phyloP scores from a whole-genome alignment of 495 filamentous ascomycete genomes.

The Xylaria telfairii region DNA sequence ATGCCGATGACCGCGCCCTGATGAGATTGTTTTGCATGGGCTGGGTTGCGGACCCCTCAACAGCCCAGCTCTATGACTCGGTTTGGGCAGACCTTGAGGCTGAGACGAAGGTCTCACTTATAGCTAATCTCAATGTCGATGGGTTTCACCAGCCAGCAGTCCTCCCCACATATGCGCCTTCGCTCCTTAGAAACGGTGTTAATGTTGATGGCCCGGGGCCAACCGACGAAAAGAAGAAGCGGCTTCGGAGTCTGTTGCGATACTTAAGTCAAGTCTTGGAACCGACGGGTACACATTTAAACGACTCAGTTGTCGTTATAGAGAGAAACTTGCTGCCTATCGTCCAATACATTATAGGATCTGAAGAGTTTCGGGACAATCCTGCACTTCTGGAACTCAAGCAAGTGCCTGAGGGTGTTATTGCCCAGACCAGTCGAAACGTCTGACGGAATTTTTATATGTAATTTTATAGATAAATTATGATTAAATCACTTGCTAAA shows the following conservation, averaged over 20 bases:
- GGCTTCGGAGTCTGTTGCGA: slow-evolving; percentile 29
- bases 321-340: slow-evolving; percentile 31
- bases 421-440: neutral
- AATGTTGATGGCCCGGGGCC: slow-evolving; percentile 19
- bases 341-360: slow-evolving; percentile 24
- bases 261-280: slow-evolving; percentile 33
- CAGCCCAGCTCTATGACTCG: slow-evolving; percentile 40
- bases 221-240: slow-evolving; percentile 22
- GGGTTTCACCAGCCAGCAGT: slow-evolving; percentile 40
- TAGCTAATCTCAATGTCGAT: slow-evolving; percentile 41
- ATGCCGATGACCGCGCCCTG: slow-evolving; percentile 40
- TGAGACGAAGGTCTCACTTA: slow-evolving; percentile 28
- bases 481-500: neutral
- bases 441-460: neutral
- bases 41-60: slow-evolving; percentile 35
- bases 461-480: neutral
- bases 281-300: neutral
- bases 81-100: slow-evolving; percentile 37
- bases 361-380: slow-evolving; percentile 5
- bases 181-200: slow-evolving; percentile 36
- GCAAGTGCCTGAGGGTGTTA: neutral
- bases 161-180: slow-evolving; percentile 46
- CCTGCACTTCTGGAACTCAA: neutral
- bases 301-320: slow-evolving; percentile 28
- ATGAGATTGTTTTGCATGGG: slow-evolving; percentile 46